These are phyloP conservation scores for Glebionis coronaria DNA, from an alignment of 129 eudicot genomes.

Conservation along the genomic window DNA sequence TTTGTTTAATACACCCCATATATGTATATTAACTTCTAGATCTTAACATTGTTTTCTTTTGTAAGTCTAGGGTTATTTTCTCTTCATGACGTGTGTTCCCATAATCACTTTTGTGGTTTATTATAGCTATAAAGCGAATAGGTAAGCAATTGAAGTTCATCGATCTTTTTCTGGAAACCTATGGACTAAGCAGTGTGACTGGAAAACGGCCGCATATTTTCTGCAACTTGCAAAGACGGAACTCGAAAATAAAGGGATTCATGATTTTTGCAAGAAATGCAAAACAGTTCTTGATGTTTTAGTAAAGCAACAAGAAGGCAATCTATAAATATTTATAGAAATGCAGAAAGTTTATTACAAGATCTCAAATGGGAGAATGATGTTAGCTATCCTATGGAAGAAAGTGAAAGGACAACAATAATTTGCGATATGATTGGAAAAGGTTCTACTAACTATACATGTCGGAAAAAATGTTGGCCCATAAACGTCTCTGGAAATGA, in stretches of 20 bases:
- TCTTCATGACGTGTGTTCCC: no score
- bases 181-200: background rate
- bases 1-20: no score
- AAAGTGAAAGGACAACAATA: background rate
- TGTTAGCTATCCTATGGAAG: background rate
- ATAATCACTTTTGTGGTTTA: background rate
- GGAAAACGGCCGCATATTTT: background rate
- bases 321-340: background rate
- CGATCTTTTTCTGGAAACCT: background rate
- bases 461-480: no score
- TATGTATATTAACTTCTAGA: background rate
- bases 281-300: background rate
- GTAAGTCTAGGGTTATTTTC: background rate
- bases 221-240: background rate
- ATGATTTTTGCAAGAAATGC: background rate
- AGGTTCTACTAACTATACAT: no score
- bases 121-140: background rate
- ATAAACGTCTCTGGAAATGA: background rate
- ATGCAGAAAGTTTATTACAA: background rate
- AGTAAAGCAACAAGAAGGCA: background rate
- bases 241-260: background rate
- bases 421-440: background rate
- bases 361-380: background rate
- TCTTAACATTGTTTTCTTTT: background rate
- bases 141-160: background rate